Base-by-base conservation (phyloP, 1,284 basidiomycete genomes). In the Rhodotorula sp. region DNA sequence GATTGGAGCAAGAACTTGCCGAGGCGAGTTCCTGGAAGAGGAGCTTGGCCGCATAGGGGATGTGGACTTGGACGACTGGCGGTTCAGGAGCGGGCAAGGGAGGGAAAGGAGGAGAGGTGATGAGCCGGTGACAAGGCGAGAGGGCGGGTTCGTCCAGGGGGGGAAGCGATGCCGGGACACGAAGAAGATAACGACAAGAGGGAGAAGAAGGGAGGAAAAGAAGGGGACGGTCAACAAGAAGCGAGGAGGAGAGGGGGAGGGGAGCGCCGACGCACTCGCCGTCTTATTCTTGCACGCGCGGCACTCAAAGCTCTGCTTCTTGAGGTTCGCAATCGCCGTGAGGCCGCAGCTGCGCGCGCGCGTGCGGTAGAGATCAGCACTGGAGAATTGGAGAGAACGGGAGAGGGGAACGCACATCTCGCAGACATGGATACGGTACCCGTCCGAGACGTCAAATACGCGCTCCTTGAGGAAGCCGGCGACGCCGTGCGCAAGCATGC, bases 401-500 rank as follows among this genome's bases (percentile, higher is more conserved):
- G 36, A 64, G 61, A 41, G 59, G 22, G 32, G 74, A 39, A 87
- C 92, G 79, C 77, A 94, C 91, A 94, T 92, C 82, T 97, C 94
- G 81, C 94, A 97, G 70, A 97, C 93, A 81, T 97, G 95, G 64
- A 97, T 84, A 62, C 94, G 88, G 68, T 79, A 79, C 13, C 92
- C 94, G 82, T 97, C 94, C 79, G 92, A 94, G 32, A 82, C 75
- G 27, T 78, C 78, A 62, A 80, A 79, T 81, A 96, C 85, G 76
- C 93, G 90, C 84, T 96, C 94, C 83, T 96, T 96, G 82, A 99
- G 83, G 89, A 99, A 99, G 5, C 89, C 92, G 50, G 97, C 96
- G 76, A 98, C 95, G 82, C 97, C 97, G 84, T 99, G 97, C 51
- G 96, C 97, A 76, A 99, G 97, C 97, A 99, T 99, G 83, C 96